Conservation (phyloP, 73 alveolate genomes). For the Paramecium primaurelia region DNA sequence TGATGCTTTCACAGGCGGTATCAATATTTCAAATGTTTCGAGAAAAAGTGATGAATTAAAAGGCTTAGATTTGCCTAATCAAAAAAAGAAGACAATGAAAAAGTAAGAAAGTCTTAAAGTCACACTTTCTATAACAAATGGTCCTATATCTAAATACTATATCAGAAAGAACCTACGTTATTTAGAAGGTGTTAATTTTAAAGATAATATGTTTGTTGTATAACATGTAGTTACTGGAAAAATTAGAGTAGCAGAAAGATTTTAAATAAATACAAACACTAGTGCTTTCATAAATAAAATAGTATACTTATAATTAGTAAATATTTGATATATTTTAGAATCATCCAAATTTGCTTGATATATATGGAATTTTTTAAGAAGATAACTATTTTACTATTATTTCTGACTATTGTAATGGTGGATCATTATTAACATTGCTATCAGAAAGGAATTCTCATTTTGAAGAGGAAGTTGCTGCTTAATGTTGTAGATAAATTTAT, state of each 20-base stretch:
- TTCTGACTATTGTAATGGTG: not conserved
- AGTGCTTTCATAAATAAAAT: not conserved
- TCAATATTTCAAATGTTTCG: not conserved
- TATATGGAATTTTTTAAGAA: not conserved
- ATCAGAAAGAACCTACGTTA: not conserved
- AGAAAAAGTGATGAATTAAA: not conserved
- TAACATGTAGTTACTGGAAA: not conserved
- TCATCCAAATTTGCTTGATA: slow-evolving; percentile 21
- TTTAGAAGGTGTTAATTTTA: not conserved
- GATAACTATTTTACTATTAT: not conserved
- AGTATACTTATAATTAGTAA: not conserved
- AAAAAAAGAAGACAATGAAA: not conserved
- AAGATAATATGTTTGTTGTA: slow-evolving; percentile 3
- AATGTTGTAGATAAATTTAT: not conserved
- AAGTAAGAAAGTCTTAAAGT: slow-evolving; percentile 7
- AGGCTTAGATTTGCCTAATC: not conserved
- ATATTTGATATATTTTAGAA: not conserved
- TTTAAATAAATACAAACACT: not conserved
- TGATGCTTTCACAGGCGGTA: not conserved
- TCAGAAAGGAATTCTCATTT: not conserved
- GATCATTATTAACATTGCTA: not conserved
- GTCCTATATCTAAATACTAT: not conserved
- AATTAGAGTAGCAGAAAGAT: not conserved
- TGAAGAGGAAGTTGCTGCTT: not conserved
- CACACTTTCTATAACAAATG: not conserved